These are phyloP conservation scores for Xylaria sp. DNA, from an alignment of 2,329 filamentous ascomycete species.

Conservation along the genomic window DNA sequence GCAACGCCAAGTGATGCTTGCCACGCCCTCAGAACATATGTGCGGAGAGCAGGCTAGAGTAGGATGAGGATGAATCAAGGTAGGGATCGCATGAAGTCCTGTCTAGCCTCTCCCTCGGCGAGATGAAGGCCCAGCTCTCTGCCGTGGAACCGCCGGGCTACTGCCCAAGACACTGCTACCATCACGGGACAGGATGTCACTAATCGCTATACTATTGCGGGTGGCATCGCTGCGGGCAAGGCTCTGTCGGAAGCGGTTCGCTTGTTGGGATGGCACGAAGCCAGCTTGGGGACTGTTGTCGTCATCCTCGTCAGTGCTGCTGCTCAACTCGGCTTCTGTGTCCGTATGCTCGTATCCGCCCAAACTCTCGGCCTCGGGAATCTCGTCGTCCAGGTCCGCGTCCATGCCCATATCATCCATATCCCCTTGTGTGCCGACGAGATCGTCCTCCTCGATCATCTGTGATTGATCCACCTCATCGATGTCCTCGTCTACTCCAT, in stretches of 20 bases:
- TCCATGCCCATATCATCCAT: slow-evolving; percentile 66
- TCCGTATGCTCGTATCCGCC: slow-evolving; percentile 81
- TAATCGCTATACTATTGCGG: slow-evolving; percentile 66
- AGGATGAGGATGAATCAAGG: neutral
- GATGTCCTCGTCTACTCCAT: slow-evolving; percentile 63
- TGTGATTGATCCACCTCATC: slow-evolving; percentile 67
- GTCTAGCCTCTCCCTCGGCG: slow-evolving; percentile 41
- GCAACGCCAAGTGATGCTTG: slow-evolving; percentile 29
- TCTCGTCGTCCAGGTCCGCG: slow-evolving; percentile 76
- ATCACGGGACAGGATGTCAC: slow-evolving; percentile 64
- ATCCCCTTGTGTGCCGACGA: slow-evolving; percentile 52
- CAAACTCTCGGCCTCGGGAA: slow-evolving; percentile 69
- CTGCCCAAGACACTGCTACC: slow-evolving; percentile 67
- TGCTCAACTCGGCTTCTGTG: slow-evolving; percentile 72
- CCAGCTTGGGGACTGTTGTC: slow-evolving; percentile 45
- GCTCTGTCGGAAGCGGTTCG: slow-evolving; percentile 50
- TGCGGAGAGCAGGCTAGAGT: slow-evolving; percentile 2
- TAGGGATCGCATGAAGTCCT: slow-evolving; percentile 12
- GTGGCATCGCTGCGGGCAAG: slow-evolving; percentile 55
- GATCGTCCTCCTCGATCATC: slow-evolving; percentile 72
- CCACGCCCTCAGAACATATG: slow-evolving; percentile 1
- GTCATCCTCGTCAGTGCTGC: slow-evolving; percentile 55
- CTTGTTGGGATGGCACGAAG: slow-evolving; percentile 27
- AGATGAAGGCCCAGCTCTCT: slow-evolving; percentile 33
- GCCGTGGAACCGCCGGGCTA: slow-evolving; percentile 61